Conservation (phyloP, 345 rosid species). For the Aquilaria sinensis region DNA sequence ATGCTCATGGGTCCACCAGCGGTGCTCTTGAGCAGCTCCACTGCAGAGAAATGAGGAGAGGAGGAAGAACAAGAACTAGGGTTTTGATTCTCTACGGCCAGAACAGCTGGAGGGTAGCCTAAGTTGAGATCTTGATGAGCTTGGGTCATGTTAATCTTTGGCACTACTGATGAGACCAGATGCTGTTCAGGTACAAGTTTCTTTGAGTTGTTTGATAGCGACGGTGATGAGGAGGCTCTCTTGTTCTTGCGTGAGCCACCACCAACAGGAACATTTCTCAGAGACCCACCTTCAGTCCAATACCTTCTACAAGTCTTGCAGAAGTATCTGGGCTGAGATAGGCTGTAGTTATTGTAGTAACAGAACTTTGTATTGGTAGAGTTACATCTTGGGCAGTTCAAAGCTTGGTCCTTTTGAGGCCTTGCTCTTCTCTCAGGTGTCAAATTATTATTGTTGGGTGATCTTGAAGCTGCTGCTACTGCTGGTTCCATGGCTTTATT, state of each 20-base stretch:
- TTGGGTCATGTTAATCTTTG: constrained; percentile 14
- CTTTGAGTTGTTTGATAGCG: constrained; percentile 21
- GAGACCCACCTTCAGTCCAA: constrained; percentile 58
- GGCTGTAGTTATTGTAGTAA: constrained; percentile 56
- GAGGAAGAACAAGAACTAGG: constrained; percentile 12
- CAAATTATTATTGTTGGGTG: too few relatives aligned
- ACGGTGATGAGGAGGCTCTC: constrained; percentile 25
- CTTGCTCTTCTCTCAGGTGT: constrained; percentile 25
- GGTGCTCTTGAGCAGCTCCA: constrained; percentile 23
- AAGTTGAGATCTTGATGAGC: constrained; percentile 38
- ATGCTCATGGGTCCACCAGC: constrained; percentile 21
- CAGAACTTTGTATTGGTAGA: constrained; percentile 51
- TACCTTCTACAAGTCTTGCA: constrained; percentile 60
- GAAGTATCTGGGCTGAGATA: constrained; percentile 52
- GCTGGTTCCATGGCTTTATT: constrained; percentile 31
- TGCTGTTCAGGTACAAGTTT: constrained; percentile 19
- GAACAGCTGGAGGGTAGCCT: constrained; percentile 16
- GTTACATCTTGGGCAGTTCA: constrained; percentile 55
- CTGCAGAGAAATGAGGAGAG: constrained; percentile 13
- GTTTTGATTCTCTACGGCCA: constrained; percentile 13
- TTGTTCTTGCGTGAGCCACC: constrained; percentile 59
- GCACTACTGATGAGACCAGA: not conserved
- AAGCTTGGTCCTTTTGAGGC: constrained; percentile 32
- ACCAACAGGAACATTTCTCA: constrained; percentile 57
- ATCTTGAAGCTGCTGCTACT: constrained; percentile 8